Percentiles rank a stretch among this genome's conserved stretches.
phyloP scores from a whole-genome alignment of 83 land plant genomes.

The Thuja plicata region DNA sequence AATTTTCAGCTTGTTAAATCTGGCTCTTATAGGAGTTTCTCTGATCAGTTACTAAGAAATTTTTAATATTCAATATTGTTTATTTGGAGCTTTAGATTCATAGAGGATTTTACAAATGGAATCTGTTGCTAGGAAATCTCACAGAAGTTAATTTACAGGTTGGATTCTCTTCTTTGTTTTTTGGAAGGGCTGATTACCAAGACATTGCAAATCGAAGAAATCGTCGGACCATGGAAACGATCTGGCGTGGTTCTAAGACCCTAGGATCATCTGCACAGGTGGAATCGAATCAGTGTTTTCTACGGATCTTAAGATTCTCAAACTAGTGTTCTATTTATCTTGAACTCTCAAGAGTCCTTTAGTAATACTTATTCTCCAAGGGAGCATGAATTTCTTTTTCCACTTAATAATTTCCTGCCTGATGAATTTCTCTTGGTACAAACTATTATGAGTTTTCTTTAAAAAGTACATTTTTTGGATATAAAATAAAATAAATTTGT shows the following conservation, averaged over 20 bases:
- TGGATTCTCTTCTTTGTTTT: conserved; percentile 52
- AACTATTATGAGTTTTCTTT: not conserved
- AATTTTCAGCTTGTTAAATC: not conserved
- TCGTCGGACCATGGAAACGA: conserved; percentile 41
- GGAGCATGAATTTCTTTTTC: not conserved
- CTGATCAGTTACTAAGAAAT: not conserved
- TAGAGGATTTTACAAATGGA: not conserved
- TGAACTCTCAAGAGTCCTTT: not conserved
- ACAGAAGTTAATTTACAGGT: conserved; percentile 25
- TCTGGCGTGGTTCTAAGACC: conserved; percentile 51
- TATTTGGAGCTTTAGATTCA: not conserved
- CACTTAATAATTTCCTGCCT: no score
- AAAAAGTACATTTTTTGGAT: not conserved
- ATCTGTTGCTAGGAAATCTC: not conserved
- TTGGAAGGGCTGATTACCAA: conserved; percentile 59
- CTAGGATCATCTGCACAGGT: conserved; percentile 50
- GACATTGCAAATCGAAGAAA: conserved; percentile 38
- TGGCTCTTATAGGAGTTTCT: not conserved
- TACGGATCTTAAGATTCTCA: not conserved
- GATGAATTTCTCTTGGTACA: not conserved
- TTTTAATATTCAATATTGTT: not conserved
- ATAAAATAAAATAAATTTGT: no score
- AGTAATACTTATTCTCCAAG: not conserved
- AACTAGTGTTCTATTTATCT: not conserved
- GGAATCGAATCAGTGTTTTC: not conserved